Base-by-base conservation (phyloP, 768 basidiomycete species). In the Boletellus emodensis region DNA sequence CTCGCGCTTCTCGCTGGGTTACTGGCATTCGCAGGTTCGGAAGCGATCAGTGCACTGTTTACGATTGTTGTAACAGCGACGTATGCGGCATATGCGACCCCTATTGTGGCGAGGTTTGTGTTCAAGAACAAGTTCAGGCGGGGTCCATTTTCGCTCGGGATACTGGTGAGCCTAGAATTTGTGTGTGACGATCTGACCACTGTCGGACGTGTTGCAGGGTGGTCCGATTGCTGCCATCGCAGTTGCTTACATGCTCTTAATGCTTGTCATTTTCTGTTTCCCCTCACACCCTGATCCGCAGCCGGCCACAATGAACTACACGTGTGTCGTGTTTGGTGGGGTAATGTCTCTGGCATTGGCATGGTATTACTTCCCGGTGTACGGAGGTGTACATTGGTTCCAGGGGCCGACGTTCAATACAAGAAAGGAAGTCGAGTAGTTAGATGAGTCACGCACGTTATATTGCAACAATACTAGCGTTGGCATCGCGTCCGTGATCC, bases 321-420 rank as follows among this genome's bases (percentile, higher is more conserved):
- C 81, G 0, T 71, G 82, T 24, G 80, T 84, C 18, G 84, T 90
- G 3, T 69, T 81, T 6, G 80, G 80, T 0, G 83, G 81, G 2
- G 74, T 81, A 3, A 64, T 86, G 49, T 36, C 73, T 5, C 72
- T 88, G n/a, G 76, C 82, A 5, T 56, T 82, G 6, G 51, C 69
- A 0, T 88, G 81, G 72, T 90, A 82, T 64, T 88, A 81, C 69
- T 75, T 83, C 62, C 84, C 84, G 0, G 69, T 71, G 17, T 85
- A 86, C 51, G 86, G 87, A 4, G 87, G 85, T 10, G 68, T 75
- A 10, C 67, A 83, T 58, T 87, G 85, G 85, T 88, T 87, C 62
- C 76, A 64, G 17, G 85, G 85, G 0, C 85, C 85, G 1, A 28
- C 4, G 8, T 28, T 28, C 26, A 28, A 28, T 8, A 28, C 26